Evolutionary conservation across 805 yeast genomes (phyloP), one percentile per base, ranked within the genome.

Genomic region (Nakazawaea wyomingensis): DNA sequence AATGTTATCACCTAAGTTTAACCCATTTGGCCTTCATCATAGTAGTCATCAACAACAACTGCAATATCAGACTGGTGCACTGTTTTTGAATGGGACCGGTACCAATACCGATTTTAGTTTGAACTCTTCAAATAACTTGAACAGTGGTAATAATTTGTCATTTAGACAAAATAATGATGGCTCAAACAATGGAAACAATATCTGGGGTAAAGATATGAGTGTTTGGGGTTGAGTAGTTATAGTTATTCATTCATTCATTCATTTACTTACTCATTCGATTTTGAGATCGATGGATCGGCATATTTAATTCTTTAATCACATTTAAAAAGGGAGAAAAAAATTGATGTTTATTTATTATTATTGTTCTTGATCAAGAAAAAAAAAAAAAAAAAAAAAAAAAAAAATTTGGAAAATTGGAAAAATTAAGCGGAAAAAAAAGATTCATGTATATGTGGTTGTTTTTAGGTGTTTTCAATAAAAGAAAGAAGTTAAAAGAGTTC

Each of bases 191-290:
- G 43, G 44, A 31, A 45, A 42, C 14, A 45, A 41, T 30, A 52
- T 60, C 32, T 60, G 64, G 64, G 57, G 54, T 43, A 59, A 52
- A 44, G 62, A 61, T 43, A 62, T 61, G 64, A 61, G 64, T 41
- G 68, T 64, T 37, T 64, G 68, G 68, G 60, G 65, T 47, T 62
- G 40, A 52, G 13, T 8, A 29, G 13, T 29, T 10, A 6, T 29
- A 10, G 6, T 29, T 29, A 11, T 29, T 13, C 10, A 24, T 24
- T 8, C 27, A 24, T 29, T 11, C 32, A 13, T 29, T 29, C 13
- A 13, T 13, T 29, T 11, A 4, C 16, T 11, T 11, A 29, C 27
- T 24, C 8, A 24, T 24, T 11, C 8, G 11, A 24, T 10, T n/a
- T n/a, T n/a, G n/a, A n/a, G n/a, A n/a, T n/a, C n/a, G n/a, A n/a